Conservation (phyloP, 1,284 basidiomycete genomes). For the Takashimella tepidaria region DNA sequence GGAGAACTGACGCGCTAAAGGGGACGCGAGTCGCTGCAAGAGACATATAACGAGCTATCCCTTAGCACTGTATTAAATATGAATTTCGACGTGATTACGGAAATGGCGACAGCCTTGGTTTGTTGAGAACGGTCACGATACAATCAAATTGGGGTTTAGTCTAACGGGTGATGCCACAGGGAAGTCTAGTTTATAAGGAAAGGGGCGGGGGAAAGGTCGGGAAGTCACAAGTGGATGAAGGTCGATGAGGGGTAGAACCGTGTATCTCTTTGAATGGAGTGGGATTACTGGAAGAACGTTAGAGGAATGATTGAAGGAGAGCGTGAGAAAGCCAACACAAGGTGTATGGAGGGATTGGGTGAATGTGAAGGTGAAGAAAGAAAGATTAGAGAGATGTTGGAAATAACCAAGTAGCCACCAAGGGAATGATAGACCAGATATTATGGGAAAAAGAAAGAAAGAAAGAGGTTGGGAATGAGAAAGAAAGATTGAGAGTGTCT, state of each 20-base stretch:
- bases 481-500: not conserved
- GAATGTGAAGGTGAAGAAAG: not conserved
- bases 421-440: not conserved
- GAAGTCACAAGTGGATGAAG: not conserved
- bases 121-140: too few species aligned
- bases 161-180: too few species aligned
- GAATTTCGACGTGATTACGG: not conserved
- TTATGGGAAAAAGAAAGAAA: not conserved
- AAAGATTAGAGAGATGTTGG: not conserved
- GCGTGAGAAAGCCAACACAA: too few species aligned
- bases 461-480: not conserved
- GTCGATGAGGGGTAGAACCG: not conserved
- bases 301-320: too few species aligned
- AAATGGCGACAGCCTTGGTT: too few species aligned
- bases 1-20: slow-evolving; percentile 11
- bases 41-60: slow-evolving; percentile 14
- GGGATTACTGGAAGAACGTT: too few species aligned
- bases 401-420: not conserved
- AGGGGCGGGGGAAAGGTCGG: too few species aligned
- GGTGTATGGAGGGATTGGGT: not conserved
- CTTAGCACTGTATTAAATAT: not conserved
- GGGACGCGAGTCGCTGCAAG: slow-evolving; percentile 15
- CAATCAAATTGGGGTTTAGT: too few species aligned
- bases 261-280: too few species aligned
- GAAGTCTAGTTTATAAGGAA: too few species aligned